Percentiles rank a stretch among this genome's conserved stretches.
Evolutionary conservation across 2,329 filamentous ascomycete genomes (phyloP).

Genomic region (Aspergillus sp.): DNA sequence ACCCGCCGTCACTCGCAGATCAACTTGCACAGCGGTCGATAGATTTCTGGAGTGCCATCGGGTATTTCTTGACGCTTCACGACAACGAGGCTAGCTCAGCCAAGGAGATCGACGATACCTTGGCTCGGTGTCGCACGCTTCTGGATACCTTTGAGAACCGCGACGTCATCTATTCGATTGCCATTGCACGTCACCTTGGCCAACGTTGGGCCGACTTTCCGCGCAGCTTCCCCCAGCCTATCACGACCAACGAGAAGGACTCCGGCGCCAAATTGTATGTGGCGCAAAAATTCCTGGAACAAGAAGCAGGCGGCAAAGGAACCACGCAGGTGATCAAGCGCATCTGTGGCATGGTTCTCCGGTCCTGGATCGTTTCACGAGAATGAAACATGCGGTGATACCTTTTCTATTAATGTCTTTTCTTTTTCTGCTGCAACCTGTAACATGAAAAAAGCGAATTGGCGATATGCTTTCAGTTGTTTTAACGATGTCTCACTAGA

Average conservation of each 20-base stretch:
- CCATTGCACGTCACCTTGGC: conserved; percentile 73
- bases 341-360: conserved; percentile 65
- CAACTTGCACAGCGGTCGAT: conserved; percentile 62
- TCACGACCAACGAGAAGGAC: conserved; percentile 65
- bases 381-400: conserved; percentile 22
- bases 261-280: conserved; percentile 66
- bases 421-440: conserved; percentile 13
- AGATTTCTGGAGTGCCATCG: conserved; percentile 81
- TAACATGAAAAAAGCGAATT: conserved; percentile 21
- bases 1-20: conserved; percentile 43
- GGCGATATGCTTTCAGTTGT: conserved; percentile 14
- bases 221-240: conserved; percentile 54
- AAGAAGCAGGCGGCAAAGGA: conserved; percentile 66
- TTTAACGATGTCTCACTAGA: conserved; percentile 21
- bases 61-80: conserved; percentile 67
- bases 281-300: conserved; percentile 67
- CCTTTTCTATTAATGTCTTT: conserved; percentile 15
- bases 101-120: conserved; percentile 63
- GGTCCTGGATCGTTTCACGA: conserved; percentile 53
- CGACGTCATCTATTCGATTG: conserved; percentile 87
- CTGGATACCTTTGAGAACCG: conserved; percentile 81
- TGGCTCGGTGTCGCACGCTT: conserved; percentile 66
- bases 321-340: conserved; percentile 71
- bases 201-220: conserved; percentile 62
- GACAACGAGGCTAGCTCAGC: conserved; percentile 55